These are phyloP conservation scores for Recurvomyces mirabilis DNA, from an alignment of 495 filamentous ascomycete genomes.

Conservation along the genomic window DNA sequence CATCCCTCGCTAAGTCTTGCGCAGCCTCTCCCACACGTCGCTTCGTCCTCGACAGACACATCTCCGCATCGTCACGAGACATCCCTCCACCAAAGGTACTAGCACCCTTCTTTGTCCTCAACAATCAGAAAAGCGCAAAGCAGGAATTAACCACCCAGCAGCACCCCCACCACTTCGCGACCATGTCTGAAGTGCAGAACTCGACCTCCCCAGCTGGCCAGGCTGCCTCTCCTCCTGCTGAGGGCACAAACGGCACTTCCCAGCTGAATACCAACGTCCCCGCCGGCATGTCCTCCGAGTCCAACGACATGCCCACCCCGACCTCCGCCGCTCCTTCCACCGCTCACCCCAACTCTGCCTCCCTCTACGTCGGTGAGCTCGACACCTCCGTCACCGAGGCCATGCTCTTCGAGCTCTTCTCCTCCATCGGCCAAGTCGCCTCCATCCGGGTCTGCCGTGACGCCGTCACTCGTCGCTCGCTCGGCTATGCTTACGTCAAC, in stretches of 20 bases:
- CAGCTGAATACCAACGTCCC: constrained; percentile 58
- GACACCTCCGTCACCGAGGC: constrained; percentile 96
- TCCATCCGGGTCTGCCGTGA: constrained; percentile 99
- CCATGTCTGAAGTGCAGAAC: constrained; percentile 23
- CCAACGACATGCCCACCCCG: constrained; percentile 54
- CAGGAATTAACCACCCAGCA: not conserved
- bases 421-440: constrained; percentile 95
- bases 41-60: not conserved
- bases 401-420: constrained; percentile 99
- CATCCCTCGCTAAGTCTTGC: too few species aligned
- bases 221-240: constrained; percentile 42
- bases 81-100: not conserved
- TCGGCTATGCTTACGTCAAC: constrained; percentile 99
- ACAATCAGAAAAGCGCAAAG: not conserved
- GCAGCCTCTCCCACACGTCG: not conserved
- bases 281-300: constrained; percentile 35
- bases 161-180: not conserved
- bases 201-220: constrained; percentile 56
- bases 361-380: constrained; percentile 97
- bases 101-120: not conserved
- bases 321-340: constrained; percentile 58
- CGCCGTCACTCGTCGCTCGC: constrained; percentile 94
- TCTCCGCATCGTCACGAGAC: not conserved
- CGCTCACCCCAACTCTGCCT: constrained; percentile 81
- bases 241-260: constrained; percentile 47